Evolutionary conservation across 1,284 basidiomycete genomes (phyloP).

Genomic region (Agroathelia rolfsii): DNA sequence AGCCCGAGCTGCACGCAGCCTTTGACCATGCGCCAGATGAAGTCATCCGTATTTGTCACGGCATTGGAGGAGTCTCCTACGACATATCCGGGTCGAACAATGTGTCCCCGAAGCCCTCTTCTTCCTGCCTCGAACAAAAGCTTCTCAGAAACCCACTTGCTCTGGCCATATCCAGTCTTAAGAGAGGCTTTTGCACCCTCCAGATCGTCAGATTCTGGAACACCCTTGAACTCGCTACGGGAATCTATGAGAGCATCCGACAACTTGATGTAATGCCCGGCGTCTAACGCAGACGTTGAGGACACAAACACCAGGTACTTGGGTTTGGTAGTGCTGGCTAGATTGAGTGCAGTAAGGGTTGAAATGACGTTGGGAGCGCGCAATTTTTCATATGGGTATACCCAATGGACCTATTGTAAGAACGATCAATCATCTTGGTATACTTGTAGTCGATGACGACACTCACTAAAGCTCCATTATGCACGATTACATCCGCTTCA

Average conservation of each 20-base stretch:
- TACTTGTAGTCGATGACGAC: neutral
- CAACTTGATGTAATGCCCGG: constrained; percentile 81
- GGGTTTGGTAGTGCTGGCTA: constrained; percentile 67
- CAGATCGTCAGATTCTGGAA: constrained; percentile 87
- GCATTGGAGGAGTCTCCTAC: constrained; percentile 87
- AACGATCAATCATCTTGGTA: neutral
- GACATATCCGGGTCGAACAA: constrained; percentile 92
- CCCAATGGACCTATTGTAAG: constrained; percentile 82
- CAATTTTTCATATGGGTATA: constrained; percentile 94
- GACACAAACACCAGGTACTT: constrained; percentile 91
- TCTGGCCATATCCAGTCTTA: constrained; percentile 93
- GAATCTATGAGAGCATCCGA: constrained; percentile 61
- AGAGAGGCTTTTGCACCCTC: constrained; percentile 74
- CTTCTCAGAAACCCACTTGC: constrained; percentile 98
- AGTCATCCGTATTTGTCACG: constrained; percentile 98
- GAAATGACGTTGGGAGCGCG: constrained; percentile 87
- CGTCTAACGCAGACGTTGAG: constrained; percentile 90
- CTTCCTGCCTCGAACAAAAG: constrained; percentile 85
- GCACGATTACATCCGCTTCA: constrained; percentile 81
- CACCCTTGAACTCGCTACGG: constrained; percentile 42
- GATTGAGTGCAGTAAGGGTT: constrained; percentile 76
- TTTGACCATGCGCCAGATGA: constrained; percentile 97
- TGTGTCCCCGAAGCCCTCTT: constrained; percentile 80
- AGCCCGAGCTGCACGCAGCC: constrained; percentile 94
- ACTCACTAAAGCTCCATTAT: constrained; percentile 92